Percentiles rank a stretch among this genome's conserved stretches.
Conservation (phyloP, 306 rosid species). For the Chamaecrista fasciculata region DNA sequence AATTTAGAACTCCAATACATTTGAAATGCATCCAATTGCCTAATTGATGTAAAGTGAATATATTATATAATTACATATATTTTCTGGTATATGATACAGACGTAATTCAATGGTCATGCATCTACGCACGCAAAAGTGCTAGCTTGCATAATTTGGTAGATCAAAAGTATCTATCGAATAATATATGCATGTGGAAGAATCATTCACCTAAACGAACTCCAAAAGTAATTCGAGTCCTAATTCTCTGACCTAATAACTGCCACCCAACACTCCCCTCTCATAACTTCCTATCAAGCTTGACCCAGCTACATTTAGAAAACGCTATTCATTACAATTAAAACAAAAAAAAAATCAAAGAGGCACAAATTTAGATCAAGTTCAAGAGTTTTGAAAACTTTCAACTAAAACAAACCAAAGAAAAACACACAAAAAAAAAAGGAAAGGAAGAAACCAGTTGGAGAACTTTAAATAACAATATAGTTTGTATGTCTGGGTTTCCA, state of each 20-base stretch:
- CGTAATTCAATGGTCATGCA: constrained; percentile 19
- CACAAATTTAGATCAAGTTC: not conserved
- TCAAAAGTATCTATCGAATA: not conserved
- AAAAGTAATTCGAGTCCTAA: constrained; percentile 7
- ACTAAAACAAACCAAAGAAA: not conserved
- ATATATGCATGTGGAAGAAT: not conserved
- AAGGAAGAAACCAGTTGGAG: not conserved
- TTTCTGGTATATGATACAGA: not conserved
- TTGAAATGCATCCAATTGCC: not conserved
- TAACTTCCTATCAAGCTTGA: not conserved
- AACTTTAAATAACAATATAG: not conserved
- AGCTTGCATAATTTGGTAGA: constrained; percentile 8
- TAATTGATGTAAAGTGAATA: not conserved
- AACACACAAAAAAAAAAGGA: too few relatives aligned
- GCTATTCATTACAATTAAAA: not conserved
- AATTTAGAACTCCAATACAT: constrained; percentile 10
- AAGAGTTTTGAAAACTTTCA: not conserved
- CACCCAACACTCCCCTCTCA: not conserved
- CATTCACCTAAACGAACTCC: not conserved
- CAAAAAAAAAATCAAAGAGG: not conserved
- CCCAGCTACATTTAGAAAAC: constrained; percentile 4
- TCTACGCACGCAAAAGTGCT: constrained; percentile 7
- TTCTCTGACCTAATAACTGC: constrained; percentile 6
- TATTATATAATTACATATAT: not conserved
- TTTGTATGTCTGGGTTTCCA: not conserved